A percentile compares a stretch with the other conserved stretches of the same genome.
Conservation (phyloP, 208 protist species). For the Leptomonas pyrrhocoris region DNA sequence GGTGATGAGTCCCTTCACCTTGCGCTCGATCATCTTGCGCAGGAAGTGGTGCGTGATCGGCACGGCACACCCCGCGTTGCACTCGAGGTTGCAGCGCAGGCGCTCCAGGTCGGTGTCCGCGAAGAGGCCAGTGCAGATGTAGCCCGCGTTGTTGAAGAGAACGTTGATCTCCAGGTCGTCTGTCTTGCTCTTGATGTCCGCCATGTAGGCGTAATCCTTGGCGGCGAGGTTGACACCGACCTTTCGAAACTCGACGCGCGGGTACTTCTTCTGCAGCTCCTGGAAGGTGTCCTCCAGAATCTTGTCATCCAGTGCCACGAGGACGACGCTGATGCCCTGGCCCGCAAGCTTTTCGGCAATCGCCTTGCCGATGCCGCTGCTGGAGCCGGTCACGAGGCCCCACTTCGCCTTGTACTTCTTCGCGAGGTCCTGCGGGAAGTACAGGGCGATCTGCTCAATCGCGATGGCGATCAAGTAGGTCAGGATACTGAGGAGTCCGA, state of each 20-base stretch:
- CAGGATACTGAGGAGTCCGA: constrained; percentile 79
- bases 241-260: constrained; percentile 78
- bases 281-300: constrained; percentile 78
- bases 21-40: constrained; percentile 82
- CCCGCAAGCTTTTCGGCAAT: constrained; percentile 93
- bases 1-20: constrained; percentile 82
- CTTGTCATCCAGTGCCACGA: constrained; percentile 90
- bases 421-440: constrained; percentile 76
- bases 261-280: constrained; percentile 79
- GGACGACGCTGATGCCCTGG: constrained; percentile 91
- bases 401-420: constrained; percentile 84
- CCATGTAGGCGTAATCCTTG: constrained; percentile 75
- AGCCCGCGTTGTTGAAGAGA: constrained; percentile 96
- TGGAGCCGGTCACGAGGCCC: constrained; percentile 93
- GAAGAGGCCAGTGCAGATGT: constrained; percentile 92
- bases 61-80: constrained; percentile 88
- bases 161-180: constrained; percentile 75
- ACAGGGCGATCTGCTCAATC: constrained; percentile 63
- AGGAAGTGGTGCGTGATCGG: constrained; percentile 92
- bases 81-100: constrained; percentile 87
- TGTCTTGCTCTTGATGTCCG: constrained; percentile 65
- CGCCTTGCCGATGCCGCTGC: constrained; percentile 95
- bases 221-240: constrained; percentile 89
- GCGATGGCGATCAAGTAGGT: constrained; percentile 60
- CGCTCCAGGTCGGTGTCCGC: constrained; percentile 80